Evolutionary conservation across 2,329 filamentous ascomycete species (phyloP).

Genomic region (Venturia aucupariae): DNA sequence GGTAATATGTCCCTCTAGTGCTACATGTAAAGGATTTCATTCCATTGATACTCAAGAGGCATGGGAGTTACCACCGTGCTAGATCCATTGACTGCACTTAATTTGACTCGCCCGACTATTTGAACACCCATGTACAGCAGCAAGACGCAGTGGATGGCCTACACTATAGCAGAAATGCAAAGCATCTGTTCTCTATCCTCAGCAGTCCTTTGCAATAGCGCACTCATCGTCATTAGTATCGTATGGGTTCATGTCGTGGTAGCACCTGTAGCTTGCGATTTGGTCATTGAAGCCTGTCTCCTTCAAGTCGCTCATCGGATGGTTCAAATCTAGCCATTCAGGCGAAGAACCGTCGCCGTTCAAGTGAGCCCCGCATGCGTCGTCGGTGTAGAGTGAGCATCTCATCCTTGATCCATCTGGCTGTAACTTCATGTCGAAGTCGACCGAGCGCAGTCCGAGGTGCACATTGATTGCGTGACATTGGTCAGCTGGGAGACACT

Average conservation of each 20-base stretch:
- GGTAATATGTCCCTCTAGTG: too few species aligned
- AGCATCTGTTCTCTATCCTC: not conserved
- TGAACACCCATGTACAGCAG: not conserved
- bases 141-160: not conserved
- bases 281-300: not conserved
- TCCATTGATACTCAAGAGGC: too few species aligned
- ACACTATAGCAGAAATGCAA: not conserved
- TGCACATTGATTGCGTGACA: not conserved
- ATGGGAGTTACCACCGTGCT: too few species aligned
- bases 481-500: not conserved
- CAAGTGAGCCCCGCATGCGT: not conserved
- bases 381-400: not conserved
- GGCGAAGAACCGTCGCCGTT: not conserved
- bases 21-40: too few species aligned
- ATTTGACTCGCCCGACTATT: not conserved
- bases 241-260: not conserved
- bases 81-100: not conserved
- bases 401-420: not conserved
- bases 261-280: not conserved
- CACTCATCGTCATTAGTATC: not conserved
- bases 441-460: not conserved
- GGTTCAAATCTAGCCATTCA: not conserved
- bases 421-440: not conserved
- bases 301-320: not conserved
- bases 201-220: not conserved